Conservation (phyloP, 192 early-diverging fungal genomes). For the Allomyces javanicus region DNA sequence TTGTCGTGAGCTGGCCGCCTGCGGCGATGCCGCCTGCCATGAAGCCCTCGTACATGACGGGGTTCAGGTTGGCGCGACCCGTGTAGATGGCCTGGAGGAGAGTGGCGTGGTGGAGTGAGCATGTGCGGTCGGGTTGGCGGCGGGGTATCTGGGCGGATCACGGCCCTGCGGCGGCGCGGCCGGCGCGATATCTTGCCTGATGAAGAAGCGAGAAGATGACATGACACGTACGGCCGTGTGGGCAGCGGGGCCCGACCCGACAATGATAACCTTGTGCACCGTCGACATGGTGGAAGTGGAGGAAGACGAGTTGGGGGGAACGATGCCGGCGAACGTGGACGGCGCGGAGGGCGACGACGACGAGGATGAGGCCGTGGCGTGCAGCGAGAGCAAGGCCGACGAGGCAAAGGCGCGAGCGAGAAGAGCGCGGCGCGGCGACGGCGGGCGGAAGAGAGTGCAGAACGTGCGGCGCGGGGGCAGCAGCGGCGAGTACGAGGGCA, state of each 20-base stretch:
- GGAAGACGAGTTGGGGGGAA: neutral
- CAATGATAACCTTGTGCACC: conserved; percentile 31
- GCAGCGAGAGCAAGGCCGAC: neutral
- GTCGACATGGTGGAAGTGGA: neutral
- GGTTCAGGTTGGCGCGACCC: conserved; percentile 80
- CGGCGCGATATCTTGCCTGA: neutral
- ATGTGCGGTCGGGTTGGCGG: neutral
- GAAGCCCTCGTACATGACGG: conserved; percentile 91
- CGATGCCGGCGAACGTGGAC: neutral
- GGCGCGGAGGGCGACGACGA: no score
- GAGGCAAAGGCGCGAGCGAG: neutral
- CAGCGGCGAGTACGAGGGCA: no score
- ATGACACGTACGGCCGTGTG: conserved; percentile 50
- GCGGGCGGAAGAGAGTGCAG: no score
- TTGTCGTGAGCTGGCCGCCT: conserved; percentile 72
- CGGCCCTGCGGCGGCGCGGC: no score
- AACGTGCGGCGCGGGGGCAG: no score
- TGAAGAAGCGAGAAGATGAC: neutral
- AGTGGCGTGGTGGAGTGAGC: neutral
- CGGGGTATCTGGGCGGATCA: neutral
- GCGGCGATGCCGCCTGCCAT: conserved; percentile 64
- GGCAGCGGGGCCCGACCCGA: conserved; percentile 89
- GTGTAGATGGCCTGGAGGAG: conserved; percentile 53
- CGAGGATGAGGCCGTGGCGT: no score
- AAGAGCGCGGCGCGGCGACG: neutral